phyloP scores from a whole-genome alignment of 441 rosid genomes.

The Melastoma candidum region DNA sequence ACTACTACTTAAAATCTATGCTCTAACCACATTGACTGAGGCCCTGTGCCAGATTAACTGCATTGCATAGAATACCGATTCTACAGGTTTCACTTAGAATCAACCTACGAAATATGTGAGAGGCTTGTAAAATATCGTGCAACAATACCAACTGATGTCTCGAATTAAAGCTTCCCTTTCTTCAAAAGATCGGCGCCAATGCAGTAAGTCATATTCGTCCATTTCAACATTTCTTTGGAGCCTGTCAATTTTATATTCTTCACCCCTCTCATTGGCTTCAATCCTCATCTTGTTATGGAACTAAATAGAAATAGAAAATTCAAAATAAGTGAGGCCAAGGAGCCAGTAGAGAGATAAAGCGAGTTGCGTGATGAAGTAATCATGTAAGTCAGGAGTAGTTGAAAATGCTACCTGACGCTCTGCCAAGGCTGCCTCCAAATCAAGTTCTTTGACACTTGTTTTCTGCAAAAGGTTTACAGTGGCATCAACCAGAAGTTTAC shows the following conservation, averaged over 20 bases:
- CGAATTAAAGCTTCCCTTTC: constrained; percentile 94
- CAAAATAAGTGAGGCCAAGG: no score
- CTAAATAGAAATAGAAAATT: constrained; percentile 25
- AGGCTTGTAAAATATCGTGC: not conserved
- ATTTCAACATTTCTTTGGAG: constrained; percentile 79
- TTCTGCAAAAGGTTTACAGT: constrained; percentile 36
- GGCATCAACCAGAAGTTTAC: constrained; percentile 17
- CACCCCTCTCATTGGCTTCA: constrained; percentile 74
- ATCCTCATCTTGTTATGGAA: constrained; percentile 53
- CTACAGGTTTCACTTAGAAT: not conserved
- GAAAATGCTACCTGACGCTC: constrained; percentile 55
- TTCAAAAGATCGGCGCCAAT: constrained; percentile 83
- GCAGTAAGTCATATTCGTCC: constrained; percentile 87
- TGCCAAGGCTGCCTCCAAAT: constrained; percentile 78
- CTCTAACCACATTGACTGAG: no score
- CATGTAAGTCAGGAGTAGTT: not conserved
- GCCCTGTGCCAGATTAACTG: no score
- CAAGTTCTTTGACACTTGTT: constrained; percentile 86
- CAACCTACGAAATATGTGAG: not conserved
- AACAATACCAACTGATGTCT: constrained; percentile 81
- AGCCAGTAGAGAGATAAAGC: no score
- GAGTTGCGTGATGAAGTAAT: not conserved
- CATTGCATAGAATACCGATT: no score
- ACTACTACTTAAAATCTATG: no score
- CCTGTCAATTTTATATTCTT: constrained; percentile 55